Percentiles rank a stretch among this genome's conserved stretches.
Evolutionary conservation across 78 protist genomes (phyloP).

Genomic region (Speleostelium caveatum): DNA sequence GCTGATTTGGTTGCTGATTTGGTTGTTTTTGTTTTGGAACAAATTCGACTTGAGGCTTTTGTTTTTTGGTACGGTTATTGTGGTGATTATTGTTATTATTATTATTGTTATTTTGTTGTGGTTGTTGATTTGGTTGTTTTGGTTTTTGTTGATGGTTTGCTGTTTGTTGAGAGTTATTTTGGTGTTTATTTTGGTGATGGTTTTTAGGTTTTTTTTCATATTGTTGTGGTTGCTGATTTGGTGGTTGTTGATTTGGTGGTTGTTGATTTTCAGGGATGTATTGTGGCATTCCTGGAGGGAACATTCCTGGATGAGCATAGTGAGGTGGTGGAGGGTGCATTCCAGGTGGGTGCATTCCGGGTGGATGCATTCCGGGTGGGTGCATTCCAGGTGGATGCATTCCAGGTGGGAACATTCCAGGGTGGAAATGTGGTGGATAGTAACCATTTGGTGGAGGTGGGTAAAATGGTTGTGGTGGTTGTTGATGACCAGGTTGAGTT

Average conservation of each 20-base stretch:
- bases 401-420: no score
- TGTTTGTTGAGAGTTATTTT: conserved; percentile 16
- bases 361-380: neutral
- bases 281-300: neutral
- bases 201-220: neutral
- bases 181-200: neutral
- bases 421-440: no score
- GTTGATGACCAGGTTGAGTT: neutral
- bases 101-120: neutral
- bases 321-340: neutral
- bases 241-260: conserved; percentile 19
- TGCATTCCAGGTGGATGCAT: neutral
- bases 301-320: neutral
- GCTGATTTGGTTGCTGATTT: neutral
- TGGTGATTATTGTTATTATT: conserved; percentile 15
- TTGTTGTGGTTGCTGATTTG: neutral
- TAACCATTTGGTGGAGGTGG: conserved; percentile 24
- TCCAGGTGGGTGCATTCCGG: neutral
- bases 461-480: conserved; percentile 12
- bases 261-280: no score
- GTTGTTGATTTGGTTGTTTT: neutral
- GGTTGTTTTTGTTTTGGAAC: neutral
- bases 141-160: neutral
- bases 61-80: neutral
- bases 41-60: neutral